These are phyloP conservation scores for Alopecurus myosuroides DNA, from an alignment of 176 grass and related monocot genomes.

Conservation along the genomic window DNA sequence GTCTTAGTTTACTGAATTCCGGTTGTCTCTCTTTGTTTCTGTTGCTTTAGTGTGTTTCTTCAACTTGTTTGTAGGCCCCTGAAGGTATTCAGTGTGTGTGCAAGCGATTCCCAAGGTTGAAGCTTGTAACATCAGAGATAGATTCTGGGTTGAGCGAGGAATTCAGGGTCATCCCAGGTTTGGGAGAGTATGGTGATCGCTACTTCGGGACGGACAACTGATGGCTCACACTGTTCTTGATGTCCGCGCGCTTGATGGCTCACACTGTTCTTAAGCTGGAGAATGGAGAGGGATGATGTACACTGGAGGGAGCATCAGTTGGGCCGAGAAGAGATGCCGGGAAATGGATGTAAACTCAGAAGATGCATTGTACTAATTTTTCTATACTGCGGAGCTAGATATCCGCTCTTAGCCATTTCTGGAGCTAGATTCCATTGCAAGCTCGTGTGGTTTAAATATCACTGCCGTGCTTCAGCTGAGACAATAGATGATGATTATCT, in stretches of 20 bases:
- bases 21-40: neutral
- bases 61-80: constrained; percentile 41
- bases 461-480: no score
- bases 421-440: no score
- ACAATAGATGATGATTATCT: no score
- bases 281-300: constrained; percentile 11
- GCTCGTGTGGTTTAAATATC: no score
- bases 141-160: constrained; percentile 77
- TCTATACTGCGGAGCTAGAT: neutral
- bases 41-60: neutral
- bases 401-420: neutral
- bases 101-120: constrained; percentile 70
- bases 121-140: constrained; percentile 97
- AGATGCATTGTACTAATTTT: neutral
- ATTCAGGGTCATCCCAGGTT: constrained; percentile 82
- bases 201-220: constrained; percentile 94
- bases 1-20: neutral
- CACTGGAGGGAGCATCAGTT: neutral
- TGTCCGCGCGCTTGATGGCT: neutral
- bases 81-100: constrained; percentile 95
- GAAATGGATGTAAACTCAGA: neutral
- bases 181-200: constrained; percentile 93
- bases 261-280: neutral
- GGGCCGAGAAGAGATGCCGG: neutral
- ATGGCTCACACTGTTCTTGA: neutral